Percentiles rank a stretch among this genome's conserved stretches.
Evolutionary conservation across 225 moss, liverwort and hornwort genomes (phyloP).

Genomic region (Neckera pumila): DNA sequence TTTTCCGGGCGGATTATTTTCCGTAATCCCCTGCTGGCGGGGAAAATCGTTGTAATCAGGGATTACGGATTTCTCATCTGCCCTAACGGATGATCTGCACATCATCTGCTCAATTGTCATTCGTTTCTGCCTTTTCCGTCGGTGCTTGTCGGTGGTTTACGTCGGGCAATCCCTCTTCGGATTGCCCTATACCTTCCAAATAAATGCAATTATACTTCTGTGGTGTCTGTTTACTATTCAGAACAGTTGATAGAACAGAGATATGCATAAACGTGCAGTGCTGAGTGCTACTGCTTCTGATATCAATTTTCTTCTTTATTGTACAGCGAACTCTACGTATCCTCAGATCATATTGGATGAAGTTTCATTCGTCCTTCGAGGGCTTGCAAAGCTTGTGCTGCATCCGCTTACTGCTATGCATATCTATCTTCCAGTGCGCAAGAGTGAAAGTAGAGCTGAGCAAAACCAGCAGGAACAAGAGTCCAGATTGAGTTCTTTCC

Average conservation of each 20-base stretch:
- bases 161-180: neutral
- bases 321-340: constrained; percentile 20
- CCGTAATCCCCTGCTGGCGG: neutral
- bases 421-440: constrained; percentile 10
- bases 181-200: neutral
- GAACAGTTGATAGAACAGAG: neutral
- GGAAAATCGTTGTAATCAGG: neutral
- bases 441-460: constrained; percentile 10
- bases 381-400: constrained; percentile 37
- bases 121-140: neutral
- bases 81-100: neutral
- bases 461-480: constrained; percentile 7
- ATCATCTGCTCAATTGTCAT: neutral
- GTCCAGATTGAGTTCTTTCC: neutral
- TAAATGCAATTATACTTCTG: neutral
- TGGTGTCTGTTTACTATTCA: neutral
- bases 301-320: neutral
- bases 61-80: neutral
- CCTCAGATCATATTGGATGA: constrained; percentile 42
- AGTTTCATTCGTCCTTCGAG: constrained; percentile 29
- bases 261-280: neutral
- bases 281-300: neutral
- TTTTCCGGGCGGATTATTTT: neutral
- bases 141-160: neutral
- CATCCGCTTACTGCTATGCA: constrained; percentile 39